Base-by-base conservation (phyloP, 768 basidiomycete genomes). In the Hydnomerulius pinastri region DNA sequence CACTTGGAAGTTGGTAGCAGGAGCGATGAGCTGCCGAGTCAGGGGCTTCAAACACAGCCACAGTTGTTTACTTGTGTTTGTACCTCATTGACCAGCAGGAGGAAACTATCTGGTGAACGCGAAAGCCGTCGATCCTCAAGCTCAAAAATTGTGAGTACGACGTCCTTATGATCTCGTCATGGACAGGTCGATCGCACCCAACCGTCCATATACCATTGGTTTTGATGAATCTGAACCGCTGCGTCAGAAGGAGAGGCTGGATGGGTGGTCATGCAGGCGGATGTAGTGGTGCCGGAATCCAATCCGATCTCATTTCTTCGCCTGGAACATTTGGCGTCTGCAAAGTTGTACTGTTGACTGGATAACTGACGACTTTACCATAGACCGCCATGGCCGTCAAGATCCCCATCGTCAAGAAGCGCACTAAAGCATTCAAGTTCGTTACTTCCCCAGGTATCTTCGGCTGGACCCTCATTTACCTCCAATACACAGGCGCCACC, bases 401-500 rank as follows among this genome's bases (percentile, higher is more conserved):
- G 64, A 72, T 85, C 57, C 79, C 79, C 59, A 87, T 95, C 72
- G 81, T 97, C 75, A 97, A 96, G 83, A 98, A 98, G 80, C 90
- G 93, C 74, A 97, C 95, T 66, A 92, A 87, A 76, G 77, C 79
- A 70, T 98, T 98, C 91, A 98, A 96, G 93, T 92, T 55, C 51
- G 86, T 80, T 36, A 37, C 30, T 27, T 20, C 48, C 54, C 49
- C 45, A 46, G 29, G 8, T 42, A 25, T 37, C 45, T 50, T 43
- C 37, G 17, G 53, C 12, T 24, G 17, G 21, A 38, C 17, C 44
- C 41, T 54, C 57, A 70, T 30, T 54, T 33, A 11, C 41, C 38
- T 36, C 50, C 42, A n/a, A 29, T 48, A 28, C 48, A 25, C 69
- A 92, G 91, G 82, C 92, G 96, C 75, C 96, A 98, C 75, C 96